Evolutionary conservation across 163 green algal species (phyloP).

Genomic region (Scenedesmus sp.): DNA sequence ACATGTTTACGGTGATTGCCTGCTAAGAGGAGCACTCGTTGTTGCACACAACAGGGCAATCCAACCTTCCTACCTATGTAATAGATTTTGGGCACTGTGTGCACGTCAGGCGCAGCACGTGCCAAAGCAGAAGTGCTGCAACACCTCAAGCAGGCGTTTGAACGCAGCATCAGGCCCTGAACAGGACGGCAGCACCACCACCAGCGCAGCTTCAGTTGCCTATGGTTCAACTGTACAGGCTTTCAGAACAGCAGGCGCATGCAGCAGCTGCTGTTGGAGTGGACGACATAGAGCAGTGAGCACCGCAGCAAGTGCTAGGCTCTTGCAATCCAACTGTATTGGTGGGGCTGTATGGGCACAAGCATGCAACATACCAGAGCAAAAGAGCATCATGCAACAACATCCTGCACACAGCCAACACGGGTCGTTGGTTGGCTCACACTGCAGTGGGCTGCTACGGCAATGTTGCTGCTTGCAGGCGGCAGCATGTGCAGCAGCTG

Average conservation of each 20-base stretch:
- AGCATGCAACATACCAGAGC: too few relatives aligned
- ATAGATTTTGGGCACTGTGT: too few relatives aligned
- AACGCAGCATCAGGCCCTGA: neutral
- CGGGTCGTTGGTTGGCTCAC: neutral
- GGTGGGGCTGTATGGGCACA: too few relatives aligned
- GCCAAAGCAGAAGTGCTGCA: neutral
- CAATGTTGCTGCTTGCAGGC: slow-evolving; percentile 25
- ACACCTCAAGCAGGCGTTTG: neutral
- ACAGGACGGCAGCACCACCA: neutral
- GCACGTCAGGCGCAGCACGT: too few relatives aligned
- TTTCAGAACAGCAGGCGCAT: slow-evolving; percentile 23
- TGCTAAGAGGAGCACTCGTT: too few relatives aligned
- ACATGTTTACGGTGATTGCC: neutral
- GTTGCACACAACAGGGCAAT: too few relatives aligned
- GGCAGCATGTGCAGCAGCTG: slow-evolving; percentile 53
- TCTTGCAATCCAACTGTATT: too few relatives aligned
- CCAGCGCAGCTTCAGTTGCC: neutral
- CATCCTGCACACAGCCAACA: neutral
- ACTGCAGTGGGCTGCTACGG: neutral
- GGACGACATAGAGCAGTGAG: slow-evolving; percentile 48
- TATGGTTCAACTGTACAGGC: slow-evolving; percentile 37
- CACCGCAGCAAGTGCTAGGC: neutral
- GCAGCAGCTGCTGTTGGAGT: slow-evolving; percentile 39
- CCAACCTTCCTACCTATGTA: too few relatives aligned
- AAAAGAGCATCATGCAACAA: too few relatives aligned